Base-by-base conservation (phyloP, 1,139 yeast genomes). In the Taiozyma sp. region DNA sequence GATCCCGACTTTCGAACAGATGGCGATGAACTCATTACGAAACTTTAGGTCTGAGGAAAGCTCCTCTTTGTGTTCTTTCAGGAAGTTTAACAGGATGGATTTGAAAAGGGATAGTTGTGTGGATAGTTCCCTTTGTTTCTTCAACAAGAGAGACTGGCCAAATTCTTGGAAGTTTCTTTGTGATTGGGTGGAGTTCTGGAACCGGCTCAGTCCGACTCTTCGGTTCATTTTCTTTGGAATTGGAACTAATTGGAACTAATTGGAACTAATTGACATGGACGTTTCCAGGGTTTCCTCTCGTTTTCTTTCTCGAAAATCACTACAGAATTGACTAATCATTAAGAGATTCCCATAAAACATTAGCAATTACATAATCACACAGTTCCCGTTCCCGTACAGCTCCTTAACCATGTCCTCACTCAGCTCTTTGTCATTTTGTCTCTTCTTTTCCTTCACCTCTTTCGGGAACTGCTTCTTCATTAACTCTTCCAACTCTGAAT, bases 391-490 rank as follows among this genome's bases (percentile, higher is more conserved):
- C 1, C 57, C 61, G 40, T 54, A 54, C 6, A 63, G 42, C 4
- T 53, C 53, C 32, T 67, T 68, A 40, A 68, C 64, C 29, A 70
- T 72, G 52, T 77, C 81, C 54, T 68, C 67, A 32, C 72, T 72
- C 39, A 69, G 71, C 61, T 84, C 91, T 56, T 72, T 75, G 46
- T 81, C 83, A 55, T 87, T 76, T 49, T 81, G 86, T 48, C 69
- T 69, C 59, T 82, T 72, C 62, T 86, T 86, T 57, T 73, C 75
- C 59, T 82, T 84, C 19, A 83, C 83, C 62, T 86, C 92, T 24
- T 71, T 61, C 0, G 93, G 93, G 68, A 86, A 86, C 60, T 80
- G 79, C 48, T 70, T 64, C 63, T 82, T 77, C 77, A 86, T 74
- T 51, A 79, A 70, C 44, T 69, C 68, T 74, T 82, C 73, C 29